Evolutionary conservation across 2,329 filamentous ascomycete species (phyloP).

Genomic region (Aspergillus spinulosporus): DNA sequence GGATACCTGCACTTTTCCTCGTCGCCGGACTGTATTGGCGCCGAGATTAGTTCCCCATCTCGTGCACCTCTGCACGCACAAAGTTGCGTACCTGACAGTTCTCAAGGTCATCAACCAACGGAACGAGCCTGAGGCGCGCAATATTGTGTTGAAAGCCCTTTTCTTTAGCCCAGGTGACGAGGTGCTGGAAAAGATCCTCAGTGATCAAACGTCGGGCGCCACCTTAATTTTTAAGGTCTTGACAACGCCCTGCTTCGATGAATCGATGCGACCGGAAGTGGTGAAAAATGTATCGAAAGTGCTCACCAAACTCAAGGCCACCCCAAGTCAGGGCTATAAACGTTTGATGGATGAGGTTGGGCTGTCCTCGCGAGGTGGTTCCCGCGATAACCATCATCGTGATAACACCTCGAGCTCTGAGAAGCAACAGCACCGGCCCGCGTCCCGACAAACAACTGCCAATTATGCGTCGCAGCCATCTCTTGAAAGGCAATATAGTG

Average conservation of each 20-base stretch:
- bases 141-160: slow-evolving; percentile 82
- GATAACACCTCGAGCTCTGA: slow-evolving; percentile 38
- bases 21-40: slow-evolving; percentile 84
- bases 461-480: slow-evolving; percentile 39
- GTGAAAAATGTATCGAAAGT: slow-evolving; percentile 91
- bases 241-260: slow-evolving; percentile 96
- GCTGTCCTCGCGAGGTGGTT: slow-evolving; percentile 59
- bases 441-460: slow-evolving; percentile 42
- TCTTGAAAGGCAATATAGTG: slow-evolving; percentile 46
- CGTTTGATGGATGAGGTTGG: slow-evolving; percentile 98
- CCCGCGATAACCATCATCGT: slow-evolving; percentile 44
- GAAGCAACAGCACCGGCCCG: slow-evolving; percentile 46
- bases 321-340: slow-evolving; percentile 95
- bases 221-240: slow-evolving; percentile 98
- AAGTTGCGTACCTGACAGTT: slow-evolving; percentile 95
- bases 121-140: slow-evolving; percentile 86
- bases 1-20: slow-evolving; percentile 94
- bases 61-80: slow-evolving; percentile 95
- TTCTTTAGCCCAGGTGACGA: slow-evolving; percentile 91
- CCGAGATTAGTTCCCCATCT: slow-evolving; percentile 89
- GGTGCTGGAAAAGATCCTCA: slow-evolving; percentile 83
- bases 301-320: slow-evolving; percentile 83
- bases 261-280: slow-evolving; percentile 81
- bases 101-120: slow-evolving; percentile 98
- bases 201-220: slow-evolving; percentile 86